Evolutionary conservation across 768 basidiomycete species (phyloP).

Genomic region (Tricholoma sp.): DNA sequence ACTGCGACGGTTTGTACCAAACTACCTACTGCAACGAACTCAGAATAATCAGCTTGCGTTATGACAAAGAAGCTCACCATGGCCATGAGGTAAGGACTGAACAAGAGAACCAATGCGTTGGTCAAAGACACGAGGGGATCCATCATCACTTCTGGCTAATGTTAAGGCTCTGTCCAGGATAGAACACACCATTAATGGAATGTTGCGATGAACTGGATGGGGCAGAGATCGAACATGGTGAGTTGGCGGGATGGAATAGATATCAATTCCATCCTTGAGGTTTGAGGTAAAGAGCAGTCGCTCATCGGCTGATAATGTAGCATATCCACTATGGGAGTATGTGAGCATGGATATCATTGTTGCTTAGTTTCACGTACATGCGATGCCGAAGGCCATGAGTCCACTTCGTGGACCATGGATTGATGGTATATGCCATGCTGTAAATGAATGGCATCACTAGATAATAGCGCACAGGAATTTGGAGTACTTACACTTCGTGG

Average conservation of each 20-base stretch:
- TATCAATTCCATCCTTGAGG: neutral
- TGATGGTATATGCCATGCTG: neutral
- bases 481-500: neutral
- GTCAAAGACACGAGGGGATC: neutral
- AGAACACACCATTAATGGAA: neutral
- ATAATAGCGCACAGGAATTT: neutral
- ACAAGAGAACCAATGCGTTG: neutral
- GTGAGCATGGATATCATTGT: neutral
- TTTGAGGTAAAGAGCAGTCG: neutral
- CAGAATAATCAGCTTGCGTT: neutral
- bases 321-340: neutral
- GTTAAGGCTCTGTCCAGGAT: neutral
- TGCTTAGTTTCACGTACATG: neutral
- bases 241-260: neutral
- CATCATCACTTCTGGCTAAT: neutral
- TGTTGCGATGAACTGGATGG: neutral
- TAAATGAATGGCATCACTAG: neutral
- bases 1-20: neutral
- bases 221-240: neutral
- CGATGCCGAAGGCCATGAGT: neutral
- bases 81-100: too few relatives aligned
- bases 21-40: neutral
- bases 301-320: neutral
- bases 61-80: neutral
- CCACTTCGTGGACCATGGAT: neutral